A percentile compares a stretch with the other conserved stretches of the same genome.
These are phyloP conservation scores for Wickerhamia fluorescens DNA, from an alignment of 805 yeast genomes.

Conservation along the genomic window DNA sequence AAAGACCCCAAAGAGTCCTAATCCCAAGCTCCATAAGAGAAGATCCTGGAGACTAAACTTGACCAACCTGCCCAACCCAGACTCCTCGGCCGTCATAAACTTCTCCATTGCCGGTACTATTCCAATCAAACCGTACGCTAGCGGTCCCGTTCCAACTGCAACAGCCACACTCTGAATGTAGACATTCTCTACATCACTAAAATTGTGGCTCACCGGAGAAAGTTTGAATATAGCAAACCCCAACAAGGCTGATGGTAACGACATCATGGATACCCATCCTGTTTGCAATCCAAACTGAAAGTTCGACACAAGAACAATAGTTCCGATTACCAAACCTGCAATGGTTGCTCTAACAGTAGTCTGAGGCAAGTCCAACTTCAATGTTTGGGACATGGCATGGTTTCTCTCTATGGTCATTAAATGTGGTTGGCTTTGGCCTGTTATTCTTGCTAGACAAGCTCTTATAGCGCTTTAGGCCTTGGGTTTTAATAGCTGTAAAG, in stretches of 20 bases:
- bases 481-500: too few species aligned
- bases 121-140: conserved; percentile 92
- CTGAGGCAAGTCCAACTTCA: conserved; percentile 53
- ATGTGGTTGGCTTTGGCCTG: too few species aligned
- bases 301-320: conserved; percentile 78
- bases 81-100: conserved; percentile 70
- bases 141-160: conserved; percentile 96
- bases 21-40: conserved; percentile 74
- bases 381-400: too few species aligned
- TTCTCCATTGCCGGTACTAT: conserved; percentile 94
- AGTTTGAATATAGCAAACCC: conserved; percentile 79
- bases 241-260: conserved; percentile 83
- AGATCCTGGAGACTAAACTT: conserved; percentile 43
- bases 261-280: conserved; percentile 99
- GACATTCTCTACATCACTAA: conserved; percentile 89
- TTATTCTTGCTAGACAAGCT: too few species aligned
- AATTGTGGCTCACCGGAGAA: conserved; percentile 35
- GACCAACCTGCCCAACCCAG: conserved; percentile 45
- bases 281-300: conserved; percentile 96
- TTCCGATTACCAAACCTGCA: conserved; percentile 79
- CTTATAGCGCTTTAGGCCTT: too few species aligned
- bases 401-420: too few species aligned
- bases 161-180: conserved; percentile 89
- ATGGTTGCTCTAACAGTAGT: conserved; percentile 66
- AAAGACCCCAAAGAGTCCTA: conserved; percentile 92